A percentile compares a stretch with the other conserved stretches of the same genome.
phyloP scores from a whole-genome alignment of 2,329 filamentous ascomycete genomes.

The Claviceps arundinis region DNA sequence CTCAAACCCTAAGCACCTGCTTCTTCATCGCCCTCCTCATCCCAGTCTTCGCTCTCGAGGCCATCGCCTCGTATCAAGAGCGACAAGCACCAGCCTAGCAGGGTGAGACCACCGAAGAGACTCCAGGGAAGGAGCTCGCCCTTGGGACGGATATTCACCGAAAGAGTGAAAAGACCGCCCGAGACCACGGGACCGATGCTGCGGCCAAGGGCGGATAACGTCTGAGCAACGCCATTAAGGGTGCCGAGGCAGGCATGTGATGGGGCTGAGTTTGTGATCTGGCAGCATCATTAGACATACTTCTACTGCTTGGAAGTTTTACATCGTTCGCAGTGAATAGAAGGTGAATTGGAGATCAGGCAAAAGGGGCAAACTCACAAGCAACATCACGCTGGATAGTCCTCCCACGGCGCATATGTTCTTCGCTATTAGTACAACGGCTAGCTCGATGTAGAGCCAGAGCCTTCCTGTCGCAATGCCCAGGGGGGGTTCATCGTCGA shows the following conservation, averaged over 20 bases:
- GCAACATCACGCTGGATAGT: constrained; percentile 72
- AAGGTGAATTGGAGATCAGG: not conserved
- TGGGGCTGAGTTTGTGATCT: constrained; percentile 90
- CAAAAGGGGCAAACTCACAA: constrained; percentile 44
- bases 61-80: constrained; percentile 58
- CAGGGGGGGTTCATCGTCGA: constrained; percentile 41
- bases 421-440: constrained; percentile 68
- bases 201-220: constrained; percentile 77
- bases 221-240: constrained; percentile 87
- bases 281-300: not conserved
- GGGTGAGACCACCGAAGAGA: constrained; percentile 69
- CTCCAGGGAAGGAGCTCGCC: constrained; percentile 81
- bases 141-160: constrained; percentile 58
- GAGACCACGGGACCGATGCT: constrained; percentile 82
- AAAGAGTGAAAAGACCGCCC: constrained; percentile 71
- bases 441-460: constrained; percentile 74
- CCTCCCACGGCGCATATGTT: constrained; percentile 84
- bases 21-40: constrained; percentile 8
- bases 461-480: constrained; percentile 48
- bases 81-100: constrained; percentile 67
- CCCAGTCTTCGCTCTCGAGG: constrained; percentile 46
- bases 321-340: not conserved
- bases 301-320: not conserved
- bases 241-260: constrained; percentile 77
- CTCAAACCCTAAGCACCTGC: not conserved